A percentile compares a stretch with the other conserved stretches of the same genome.
Conservation (phyloP, 441 rosid genomes). For the Omphalea diandra region DNA sequence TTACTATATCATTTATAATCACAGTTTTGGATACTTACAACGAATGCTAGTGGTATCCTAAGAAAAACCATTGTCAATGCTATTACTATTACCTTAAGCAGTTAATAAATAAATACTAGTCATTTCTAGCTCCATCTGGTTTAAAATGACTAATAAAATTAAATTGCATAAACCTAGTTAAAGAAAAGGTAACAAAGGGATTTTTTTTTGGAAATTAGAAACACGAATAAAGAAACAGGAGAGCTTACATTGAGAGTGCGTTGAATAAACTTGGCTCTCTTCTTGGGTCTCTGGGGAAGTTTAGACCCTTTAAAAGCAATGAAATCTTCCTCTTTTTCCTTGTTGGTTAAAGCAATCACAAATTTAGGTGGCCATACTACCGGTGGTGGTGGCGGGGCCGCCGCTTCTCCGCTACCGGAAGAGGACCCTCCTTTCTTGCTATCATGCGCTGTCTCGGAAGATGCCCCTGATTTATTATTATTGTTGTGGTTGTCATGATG, state of each 20-base stretch:
- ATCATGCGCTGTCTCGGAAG: conserved; percentile 61
- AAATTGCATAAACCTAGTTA: neutral
- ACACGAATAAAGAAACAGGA: neutral
- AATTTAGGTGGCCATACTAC: conserved; percentile 70
- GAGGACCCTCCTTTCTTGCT: conserved; percentile 61
- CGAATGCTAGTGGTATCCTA: neutral
- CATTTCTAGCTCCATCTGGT: neutral
- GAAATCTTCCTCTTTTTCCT: conserved; percentile 82
- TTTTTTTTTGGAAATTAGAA: neutral
- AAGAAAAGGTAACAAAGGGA: neutral
- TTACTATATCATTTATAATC: no score
- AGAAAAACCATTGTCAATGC: neutral
- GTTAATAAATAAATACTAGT: no score
- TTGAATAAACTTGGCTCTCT: conserved; percentile 70
- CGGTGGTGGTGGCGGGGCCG: conserved; percentile 34
- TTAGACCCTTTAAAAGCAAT: conserved; percentile 67
- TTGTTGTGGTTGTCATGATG: conserved; percentile 24
- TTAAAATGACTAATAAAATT: no score
- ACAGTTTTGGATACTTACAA: no score
- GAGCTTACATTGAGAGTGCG: conserved; percentile 70
- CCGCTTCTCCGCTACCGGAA: conserved; percentile 67
- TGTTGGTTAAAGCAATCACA: conserved; percentile 66
- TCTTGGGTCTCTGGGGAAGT: conserved; percentile 76
- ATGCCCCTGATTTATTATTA: conserved; percentile 45
- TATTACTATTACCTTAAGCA: neutral